Percentiles rank a stretch among this genome's conserved stretches.
Conservation (phyloP, 306 rosid genomes). For the Cucurbita maxima region DNA sequence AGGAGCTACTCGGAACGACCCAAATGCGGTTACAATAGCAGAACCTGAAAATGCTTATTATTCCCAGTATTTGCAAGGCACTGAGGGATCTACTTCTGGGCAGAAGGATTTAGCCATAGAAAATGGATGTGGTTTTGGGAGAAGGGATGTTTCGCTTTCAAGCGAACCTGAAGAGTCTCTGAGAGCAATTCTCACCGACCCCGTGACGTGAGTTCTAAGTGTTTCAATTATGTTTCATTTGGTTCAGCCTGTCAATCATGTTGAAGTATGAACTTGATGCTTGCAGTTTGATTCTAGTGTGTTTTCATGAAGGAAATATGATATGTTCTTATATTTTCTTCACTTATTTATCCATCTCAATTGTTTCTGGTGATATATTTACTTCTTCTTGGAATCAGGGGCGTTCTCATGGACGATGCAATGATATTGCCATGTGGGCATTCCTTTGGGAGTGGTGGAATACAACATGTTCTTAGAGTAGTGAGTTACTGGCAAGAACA, state of each 20-base stretch:
- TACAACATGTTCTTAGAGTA: constrained; percentile 68
- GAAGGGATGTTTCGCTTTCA: constrained; percentile 41
- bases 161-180: constrained; percentile 75
- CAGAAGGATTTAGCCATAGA: constrained; percentile 55
- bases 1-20: constrained; percentile 35
- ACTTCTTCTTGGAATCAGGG: constrained; percentile 31
- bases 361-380: not conserved
- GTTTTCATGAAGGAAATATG: not conserved
- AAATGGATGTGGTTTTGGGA: constrained; percentile 75
- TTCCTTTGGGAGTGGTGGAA: constrained; percentile 84
- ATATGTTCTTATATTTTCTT: not conserved
- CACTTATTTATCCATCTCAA: not conserved
- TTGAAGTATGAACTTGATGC: not conserved
- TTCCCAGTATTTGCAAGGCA: constrained; percentile 69
- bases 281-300: not conserved
- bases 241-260: not conserved
- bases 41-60: constrained; percentile 61
- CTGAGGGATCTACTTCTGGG: constrained; percentile 47
- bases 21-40: constrained; percentile 40
- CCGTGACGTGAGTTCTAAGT: constrained; percentile 60
- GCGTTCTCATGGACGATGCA: constrained; percentile 92
- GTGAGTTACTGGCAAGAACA: constrained; percentile 49
- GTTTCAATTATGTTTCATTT: not conserved
- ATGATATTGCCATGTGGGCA: constrained; percentile 99
- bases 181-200: constrained; percentile 72